Conservation (phyloP, 2,329 filamentous ascomycete genomes). For the Venturia oleaginea region DNA sequence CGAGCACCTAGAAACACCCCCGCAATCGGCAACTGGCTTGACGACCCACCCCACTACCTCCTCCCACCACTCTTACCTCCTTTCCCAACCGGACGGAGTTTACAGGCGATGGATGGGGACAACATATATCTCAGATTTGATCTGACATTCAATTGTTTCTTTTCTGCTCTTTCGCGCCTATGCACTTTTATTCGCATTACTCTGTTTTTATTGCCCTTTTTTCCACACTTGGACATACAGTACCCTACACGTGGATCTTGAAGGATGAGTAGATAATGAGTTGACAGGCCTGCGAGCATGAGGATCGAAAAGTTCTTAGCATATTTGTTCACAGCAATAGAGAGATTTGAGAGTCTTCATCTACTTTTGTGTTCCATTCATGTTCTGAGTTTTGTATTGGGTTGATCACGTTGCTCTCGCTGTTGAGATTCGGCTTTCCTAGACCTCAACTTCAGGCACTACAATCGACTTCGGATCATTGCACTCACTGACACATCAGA, state of each 20-base stretch:
- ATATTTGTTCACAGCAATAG: not conserved
- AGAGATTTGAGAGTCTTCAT: not conserved
- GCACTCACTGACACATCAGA: too few relatives aligned
- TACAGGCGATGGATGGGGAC: not conserved
- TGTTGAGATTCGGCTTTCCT: too few relatives aligned
- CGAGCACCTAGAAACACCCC: not conserved
- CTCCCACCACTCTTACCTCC: not conserved
- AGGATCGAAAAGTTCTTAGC: not conserved
- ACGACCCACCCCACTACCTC: not conserved
- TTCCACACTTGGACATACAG: not conserved
- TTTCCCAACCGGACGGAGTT: not conserved
- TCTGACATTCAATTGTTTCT: conserved; percentile 6
- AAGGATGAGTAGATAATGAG: conserved; percentile 1
- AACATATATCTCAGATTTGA: conserved; percentile 3
- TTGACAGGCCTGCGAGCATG: not conserved
- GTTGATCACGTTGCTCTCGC: too few relatives aligned
- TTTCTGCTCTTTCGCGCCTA: not conserved
- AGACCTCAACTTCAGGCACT: too few relatives aligned
- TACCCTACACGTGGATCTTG: not conserved
- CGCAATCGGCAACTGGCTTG: not conserved
- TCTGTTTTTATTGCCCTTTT: not conserved
- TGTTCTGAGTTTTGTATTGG: not conserved
- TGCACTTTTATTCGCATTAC: not conserved
- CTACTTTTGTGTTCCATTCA: not conserved
- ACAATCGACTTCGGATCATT: too few relatives aligned